Evolutionary conservation across 345 rosid species (phyloP).

Genomic region (Dipteronia sinensis): DNA sequence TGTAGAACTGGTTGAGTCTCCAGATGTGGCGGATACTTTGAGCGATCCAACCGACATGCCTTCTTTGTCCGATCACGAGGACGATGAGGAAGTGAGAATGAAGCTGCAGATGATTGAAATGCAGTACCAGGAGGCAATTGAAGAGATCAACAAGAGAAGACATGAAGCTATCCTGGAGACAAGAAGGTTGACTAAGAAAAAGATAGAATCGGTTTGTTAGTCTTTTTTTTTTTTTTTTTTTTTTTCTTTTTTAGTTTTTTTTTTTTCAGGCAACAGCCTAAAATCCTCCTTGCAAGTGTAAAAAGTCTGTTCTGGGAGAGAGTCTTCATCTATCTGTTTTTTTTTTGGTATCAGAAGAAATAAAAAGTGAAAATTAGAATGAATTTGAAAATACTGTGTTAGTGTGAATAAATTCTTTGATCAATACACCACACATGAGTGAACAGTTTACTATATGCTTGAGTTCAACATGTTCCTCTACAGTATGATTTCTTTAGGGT

Average conservation of each 20-base stretch:
- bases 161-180: conserved; percentile 67
- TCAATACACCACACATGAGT: too few species aligned
- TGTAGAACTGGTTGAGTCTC: conserved; percentile 10
- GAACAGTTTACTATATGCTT: too few species aligned
- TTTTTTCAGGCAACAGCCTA: neutral
- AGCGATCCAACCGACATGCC: conserved; percentile 8
- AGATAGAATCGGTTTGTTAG: conserved; percentile 31
- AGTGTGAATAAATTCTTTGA: too few species aligned
- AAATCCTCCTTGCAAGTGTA: conserved; percentile 43
- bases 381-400: too few species aligned
- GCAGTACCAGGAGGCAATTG: conserved; percentile 57
- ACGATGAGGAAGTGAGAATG: conserved; percentile 44
- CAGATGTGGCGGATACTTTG: neutral
- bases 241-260: neutral
- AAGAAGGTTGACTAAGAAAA: conserved; percentile 42
- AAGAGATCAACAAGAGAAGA: conserved; percentile 58
- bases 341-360: too few species aligned
- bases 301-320: conserved; percentile 30
- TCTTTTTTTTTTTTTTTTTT: neutral
- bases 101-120: conserved; percentile 64
- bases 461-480: too few species aligned
- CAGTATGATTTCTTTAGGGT: too few species aligned
- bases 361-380: too few species aligned
- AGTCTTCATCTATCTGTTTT: neutral
- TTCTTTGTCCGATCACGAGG: conserved; percentile 18